Evolutionary conservation across 768 basidiomycete species (phyloP), one percentile per base, ranked within the genome.

Genomic region (Collybiopsis luxurians): DNA sequence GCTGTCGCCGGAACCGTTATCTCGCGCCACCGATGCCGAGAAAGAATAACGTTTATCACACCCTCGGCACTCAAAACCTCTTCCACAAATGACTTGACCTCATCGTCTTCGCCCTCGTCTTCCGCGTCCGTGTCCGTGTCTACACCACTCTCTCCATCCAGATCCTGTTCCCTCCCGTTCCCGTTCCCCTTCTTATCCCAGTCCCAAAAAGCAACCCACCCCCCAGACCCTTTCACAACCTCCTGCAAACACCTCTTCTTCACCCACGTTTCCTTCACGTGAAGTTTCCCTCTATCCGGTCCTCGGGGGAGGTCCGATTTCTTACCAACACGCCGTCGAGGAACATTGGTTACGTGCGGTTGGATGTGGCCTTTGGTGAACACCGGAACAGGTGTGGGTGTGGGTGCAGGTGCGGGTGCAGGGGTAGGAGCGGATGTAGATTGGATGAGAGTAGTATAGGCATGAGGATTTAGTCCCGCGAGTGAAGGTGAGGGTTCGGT

Each of bases 191-290:
- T 23, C 1, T 38, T 27, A 12, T 42, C 39, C 38, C 42, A 40
- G 39, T 42, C 38, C 52, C 39, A 40, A 39, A 42, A 53, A 9
- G 52, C 38, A 43, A 53, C 26, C 52, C 52, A 53, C 15, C 40
- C 17, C 5, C 39, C 42, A 9, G 42, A 42, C 12, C 42, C 52
- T 19, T 53, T 44, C 3, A 26, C 11, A 6, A 53, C 52, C 39
- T 40, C 52, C 39, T 53, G 39, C 39, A 53, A 26, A 39, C 52
- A 53, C 38, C 42, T 42, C 3, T n/a, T 21, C 23, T 42, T 28
- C 17, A 26, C 12, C 52, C 52, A 53, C 7, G 24, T 23, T n/a
- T 53, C 49, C 28, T 48, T 48, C 27, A 17, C 26, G 1, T 28
- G 27, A 23, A 28, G 4, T 19, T 31, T 19, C 12, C n/a, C 21